Base-by-base conservation (phyloP, 306 rosid genomes). In the Senna siamea region DNA sequence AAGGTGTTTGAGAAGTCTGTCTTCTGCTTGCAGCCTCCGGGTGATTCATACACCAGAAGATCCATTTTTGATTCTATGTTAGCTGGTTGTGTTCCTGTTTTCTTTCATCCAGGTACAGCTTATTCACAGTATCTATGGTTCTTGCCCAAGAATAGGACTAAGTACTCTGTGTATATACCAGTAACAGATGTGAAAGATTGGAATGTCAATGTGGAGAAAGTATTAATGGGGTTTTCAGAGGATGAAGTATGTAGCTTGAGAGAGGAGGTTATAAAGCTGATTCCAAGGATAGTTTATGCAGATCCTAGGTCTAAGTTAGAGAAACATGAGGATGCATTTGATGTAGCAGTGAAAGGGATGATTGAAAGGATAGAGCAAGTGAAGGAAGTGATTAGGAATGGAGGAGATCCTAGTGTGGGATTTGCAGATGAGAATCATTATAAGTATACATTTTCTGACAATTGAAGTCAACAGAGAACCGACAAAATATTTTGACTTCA, bases 71-170 rank as follows among this genome's bases (percentile, higher is more conserved):
- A 94, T 70, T 86, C 98, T 3, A 84, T 91, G 78, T 64, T 91
- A 63, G 96, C 96, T 0, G 98, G 98, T 23, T 93, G 98, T 19
- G 76, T 93, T 70, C 97, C 98, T 0, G 98, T 94, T 61, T 94
- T 94, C 78, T 94, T 94, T 40, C 89, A 91, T 73, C 98, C 97
- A 1, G 97, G 97, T 1, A 79, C 93, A 0, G 97, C 97, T 37
- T 94, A 91, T 81, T 83, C 98, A 0, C 98, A 94, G 43, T 94
- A 94, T 53, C 0, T 43, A 8, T 94, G 98, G 98, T 81, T 82
- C 80, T 79, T 93, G 1, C 98, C 97, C 0, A 66, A 63, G 81
- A 89, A 82, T 50, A 80, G 86, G 38, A 84, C 84, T 1, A 61
- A 64, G 32, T 93, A 91, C 59, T 88, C 98, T 3, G 93, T 91